Evolutionary conservation across 441 rosid genomes (phyloP), one percentile per base, ranked within the genome.

Genomic region (Erodium texanum): DNA sequence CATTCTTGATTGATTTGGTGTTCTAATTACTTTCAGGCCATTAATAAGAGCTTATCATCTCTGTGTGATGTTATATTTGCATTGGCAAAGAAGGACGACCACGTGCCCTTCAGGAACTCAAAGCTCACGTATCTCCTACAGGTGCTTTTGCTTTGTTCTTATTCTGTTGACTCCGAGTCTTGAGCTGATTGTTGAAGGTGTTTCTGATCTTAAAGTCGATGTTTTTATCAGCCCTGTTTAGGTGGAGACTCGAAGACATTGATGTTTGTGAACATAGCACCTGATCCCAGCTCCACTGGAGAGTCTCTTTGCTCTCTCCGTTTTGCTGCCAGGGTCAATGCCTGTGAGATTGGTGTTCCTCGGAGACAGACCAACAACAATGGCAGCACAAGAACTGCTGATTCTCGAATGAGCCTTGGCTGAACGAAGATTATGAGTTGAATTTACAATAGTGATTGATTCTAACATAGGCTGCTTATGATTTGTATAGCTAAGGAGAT

Each of bases 391-490:
- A 59, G 73, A n/a, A 10, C 63, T 15, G 52, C 32, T 3, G 77
- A 74, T 18, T 66, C 73, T 58, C 73, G 77, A 10, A 52, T 70
- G 67, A 74, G 77, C 67, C 59, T 23, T 20, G 73, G 77, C 5
- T 74, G 70, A 74, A 41, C 41, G 32, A 38, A 50, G n/a, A 14
- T 52, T 2, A 36, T 36, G 10, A 36, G 43, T 36, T 7, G 59
- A n/a, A 52, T 52, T 71, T 27, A 61, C 71, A 74, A 71, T 59
- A 70, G 79, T 62, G 73, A 36, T 80, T 62, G 73, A 36, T 80
- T 68, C 83, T 86, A 84, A 84, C 86, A 71, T 16, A 67, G 72
- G 43, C 2, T 36, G 43, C 43, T 36, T 36, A 36, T 36, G 10
- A 36, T 36, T 8, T 36, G 43, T 36, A 36, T 36, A 36, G 43